Conservation (phyloP, 75 land plant genomes). For the Ceratopteris richardii region DNA sequence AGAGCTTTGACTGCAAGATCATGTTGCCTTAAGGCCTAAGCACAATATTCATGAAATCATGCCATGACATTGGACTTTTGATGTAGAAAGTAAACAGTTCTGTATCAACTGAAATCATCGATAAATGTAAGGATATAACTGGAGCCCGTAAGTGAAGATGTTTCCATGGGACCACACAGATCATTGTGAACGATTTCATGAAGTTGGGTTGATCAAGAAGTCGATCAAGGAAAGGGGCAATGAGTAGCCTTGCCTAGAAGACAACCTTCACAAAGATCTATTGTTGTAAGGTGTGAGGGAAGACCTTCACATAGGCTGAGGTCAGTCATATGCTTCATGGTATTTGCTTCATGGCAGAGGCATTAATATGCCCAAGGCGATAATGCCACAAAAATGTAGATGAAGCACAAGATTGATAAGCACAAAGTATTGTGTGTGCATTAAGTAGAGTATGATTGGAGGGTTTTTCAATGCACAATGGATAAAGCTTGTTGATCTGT, state of each 20-base stretch:
- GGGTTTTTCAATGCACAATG: too few species aligned
- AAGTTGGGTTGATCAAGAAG: neutral
- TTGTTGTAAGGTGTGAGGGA: neutral
- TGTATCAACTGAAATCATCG: conserved; percentile 17
- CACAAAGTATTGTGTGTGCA: too few species aligned
- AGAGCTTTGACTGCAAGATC: neutral
- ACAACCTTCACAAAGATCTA: too few species aligned
- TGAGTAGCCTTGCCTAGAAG: neutral
- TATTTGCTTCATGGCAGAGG: neutral
- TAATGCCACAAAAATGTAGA: too few species aligned
- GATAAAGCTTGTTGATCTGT: too few species aligned
- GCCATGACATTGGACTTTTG: conserved; percentile 10
- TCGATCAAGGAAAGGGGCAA: neutral
- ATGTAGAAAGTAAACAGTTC: conserved; percentile 12
- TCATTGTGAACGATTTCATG: conserved; percentile 9
- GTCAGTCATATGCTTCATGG: neutral
- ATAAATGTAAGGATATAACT: conserved; percentile 10
- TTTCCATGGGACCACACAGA: too few species aligned
- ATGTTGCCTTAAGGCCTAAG: too few species aligned
- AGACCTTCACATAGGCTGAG: neutral
- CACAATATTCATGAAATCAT: too few species aligned
- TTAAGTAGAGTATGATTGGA: too few species aligned
- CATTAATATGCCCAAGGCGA: too few species aligned
- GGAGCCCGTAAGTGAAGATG: neutral
- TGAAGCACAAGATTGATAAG: too few species aligned